Base-by-base conservation (phyloP, 2,329 filamentous ascomycete species). In the Alternaria infectoria region DNA sequence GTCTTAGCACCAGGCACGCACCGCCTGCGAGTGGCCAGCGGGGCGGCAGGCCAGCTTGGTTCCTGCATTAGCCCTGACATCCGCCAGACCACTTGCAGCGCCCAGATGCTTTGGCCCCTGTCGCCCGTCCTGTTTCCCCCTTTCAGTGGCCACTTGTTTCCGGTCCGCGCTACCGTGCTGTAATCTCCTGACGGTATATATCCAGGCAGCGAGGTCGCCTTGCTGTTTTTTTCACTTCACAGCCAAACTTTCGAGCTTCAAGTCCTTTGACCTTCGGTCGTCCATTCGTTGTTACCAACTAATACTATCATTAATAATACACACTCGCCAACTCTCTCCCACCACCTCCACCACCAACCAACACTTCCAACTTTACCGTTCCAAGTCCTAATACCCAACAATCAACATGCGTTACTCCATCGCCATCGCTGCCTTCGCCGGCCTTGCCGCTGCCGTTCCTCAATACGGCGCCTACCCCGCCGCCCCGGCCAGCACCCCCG, bases 271-370 rank as follows among this genome's bases (percentile, higher is more conserved):
- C 78, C 74, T 77, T 75, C 76, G 77, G 77, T 80, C 77, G 78
- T 80, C 78, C 78, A 80, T 71, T 80, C 78, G 75, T 79, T 79
- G 73, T 72, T 72, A 73, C 71, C 76, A 78, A 77, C 76, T 78
- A 77, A 73, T 78, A 79, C 77, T 74, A 70, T 80, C 78, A 64
- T 79, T 79, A 80, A 79, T 76, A 73, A 66, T 70, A 69, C 67
- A 66, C 61, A 58, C 64, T 62, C 68, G 58, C 64, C 49, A 69
- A 54, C 61, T 61, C 62, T 62, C 60, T 58, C 49, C 63, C 51
- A 63, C 67, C 62, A 66, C 69, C 66, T 52, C 55, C 8, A 52
- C 26, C 54, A 55, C 28, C 50, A 55, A 47, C 32, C 57, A 46
- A 36, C 63, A 62, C 67, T 63, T 65, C 62, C 70, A 64, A 69